Base-by-base conservation (phyloP, 345 rosid species). In the Arabidopsis arenosa region DNA sequence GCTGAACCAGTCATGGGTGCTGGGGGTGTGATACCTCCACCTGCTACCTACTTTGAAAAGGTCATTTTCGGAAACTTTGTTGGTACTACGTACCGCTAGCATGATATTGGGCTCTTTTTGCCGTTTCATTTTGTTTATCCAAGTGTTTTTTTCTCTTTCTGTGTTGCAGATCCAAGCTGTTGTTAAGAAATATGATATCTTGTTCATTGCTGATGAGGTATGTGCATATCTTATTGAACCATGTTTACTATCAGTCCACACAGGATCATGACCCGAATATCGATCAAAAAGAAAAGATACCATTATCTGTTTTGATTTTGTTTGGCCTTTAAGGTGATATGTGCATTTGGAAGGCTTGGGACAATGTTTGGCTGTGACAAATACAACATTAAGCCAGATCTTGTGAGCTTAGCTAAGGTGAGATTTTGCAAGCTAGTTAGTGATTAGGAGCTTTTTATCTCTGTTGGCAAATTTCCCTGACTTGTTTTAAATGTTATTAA, bases 1-100 rank as follows among this genome's bases (percentile, higher is more conserved):
- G 98, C 97, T 26, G 99, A 92, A 65, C 98, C 97, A 45, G 94
- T 95, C 72, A 92, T 95, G 98, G 97, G 99, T 57, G 98, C 97
- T 47, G 98, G 99, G 43, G 98, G 98, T 40, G 98, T 92, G 68
- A 95, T 95, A 67, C 94, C 87, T 80, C 99, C 98, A 32, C 98
- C 97, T 56, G 93, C 91, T 44, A 89, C 97, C 49, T 93, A 96
- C 80, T 93, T 96, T 74, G 98, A 93, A 6, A 93, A 96, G 97
- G 97, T 91, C 73, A 74, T 43, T 40, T 66, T 32, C 56, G 0
- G 1, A 48, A 58, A 15, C 47, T 41, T 78, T 72, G 10, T 11
- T 57, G 5, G 30, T 30, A 5, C 23, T 21, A 14, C 36, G 23
- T 15, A 70, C 53, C 70, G 23, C 4, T 70, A 36, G 30, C 48